Percentiles rank a stretch among this genome's conserved stretches.
Conservation (phyloP, 1,284 basidiomycete species). For the Meira nashicola region DNA sequence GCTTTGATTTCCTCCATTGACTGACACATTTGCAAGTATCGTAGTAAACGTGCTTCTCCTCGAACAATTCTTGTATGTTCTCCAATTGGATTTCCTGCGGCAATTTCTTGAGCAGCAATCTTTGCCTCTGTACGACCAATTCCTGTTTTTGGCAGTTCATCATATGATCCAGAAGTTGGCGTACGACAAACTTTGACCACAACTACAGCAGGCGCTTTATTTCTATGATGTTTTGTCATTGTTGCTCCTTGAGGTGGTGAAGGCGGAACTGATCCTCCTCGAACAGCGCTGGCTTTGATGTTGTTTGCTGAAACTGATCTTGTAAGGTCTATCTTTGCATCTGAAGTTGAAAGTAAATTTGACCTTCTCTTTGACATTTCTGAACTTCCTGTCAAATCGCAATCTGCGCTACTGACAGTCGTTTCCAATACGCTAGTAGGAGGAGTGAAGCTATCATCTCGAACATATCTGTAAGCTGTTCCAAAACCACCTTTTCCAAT, state of each 20-base stretch:
- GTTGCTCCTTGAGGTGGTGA: not conserved
- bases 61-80: conserved; percentile 36
- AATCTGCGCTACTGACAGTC: conserved; percentile 4
- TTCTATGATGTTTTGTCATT: not conserved
- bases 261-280: no score
- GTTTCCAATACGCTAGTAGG: conserved; percentile 20
- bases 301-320: not conserved
- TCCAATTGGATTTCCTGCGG: conserved; percentile 14
- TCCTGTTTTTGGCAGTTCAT: conserved; percentile 40
- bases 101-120: conserved; percentile 7
- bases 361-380: no score
- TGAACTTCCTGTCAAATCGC: not conserved
- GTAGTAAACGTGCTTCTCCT: conserved; percentile 38
- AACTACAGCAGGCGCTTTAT: conserved; percentile 22
- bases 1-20: conserved; percentile 15
- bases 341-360: no score
- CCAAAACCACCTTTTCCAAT: conserved; percentile 23
- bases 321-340: not conserved
- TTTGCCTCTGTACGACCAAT: conserved; percentile 10
- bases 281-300: not conserved
- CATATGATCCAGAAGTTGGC: conserved; percentile 36
- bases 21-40: conserved; percentile 26
- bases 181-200: conserved; percentile 43
- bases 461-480: conserved; percentile 28
- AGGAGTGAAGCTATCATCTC: conserved; percentile 30